These are phyloP conservation scores for Phalaenopsis equestris DNA, from an alignment of 106 monocot genomes.

Conservation along the genomic window DNA sequence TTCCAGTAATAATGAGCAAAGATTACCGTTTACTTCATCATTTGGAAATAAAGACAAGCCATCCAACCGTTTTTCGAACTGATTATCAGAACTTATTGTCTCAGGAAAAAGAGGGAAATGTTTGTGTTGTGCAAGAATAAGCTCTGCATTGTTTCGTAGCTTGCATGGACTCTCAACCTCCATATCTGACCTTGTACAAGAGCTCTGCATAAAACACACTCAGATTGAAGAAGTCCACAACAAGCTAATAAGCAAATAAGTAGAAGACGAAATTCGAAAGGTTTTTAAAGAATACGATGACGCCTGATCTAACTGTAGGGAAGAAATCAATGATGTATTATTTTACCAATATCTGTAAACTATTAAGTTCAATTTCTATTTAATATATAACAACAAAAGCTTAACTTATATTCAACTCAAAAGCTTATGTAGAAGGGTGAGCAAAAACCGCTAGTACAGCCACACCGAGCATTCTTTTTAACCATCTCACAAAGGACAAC, in stretches of 20 bases:
- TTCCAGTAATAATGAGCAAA: neutral
- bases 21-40: slow-evolving; percentile 23
- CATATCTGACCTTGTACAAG: slow-evolving; percentile 58
- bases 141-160: slow-evolving; percentile 23
- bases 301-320: neutral
- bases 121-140: neutral
- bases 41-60: slow-evolving; percentile 3
- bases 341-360: neutral
- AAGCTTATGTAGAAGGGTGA: neutral
- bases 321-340: neutral
- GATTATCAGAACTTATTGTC: neutral
- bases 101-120: neutral
- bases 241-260: neutral
- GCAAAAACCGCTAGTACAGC: no score
- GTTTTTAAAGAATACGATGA: neutral
- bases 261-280: neutral
- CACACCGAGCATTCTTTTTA: no score
- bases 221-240: neutral
- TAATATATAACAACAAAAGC: neutral
- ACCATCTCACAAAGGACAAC: no score
- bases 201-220: slow-evolving; percentile 40
- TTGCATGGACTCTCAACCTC: slow-evolving; percentile 50
- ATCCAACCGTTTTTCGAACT: slow-evolving; percentile 1
- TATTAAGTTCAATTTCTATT: neutral
- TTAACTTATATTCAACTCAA: neutral